A percentile compares a stretch with the other conserved stretches of the same genome.
phyloP scores from a whole-genome alignment of 192 early-diverging fungal genomes.

The Podila horticola region DNA sequence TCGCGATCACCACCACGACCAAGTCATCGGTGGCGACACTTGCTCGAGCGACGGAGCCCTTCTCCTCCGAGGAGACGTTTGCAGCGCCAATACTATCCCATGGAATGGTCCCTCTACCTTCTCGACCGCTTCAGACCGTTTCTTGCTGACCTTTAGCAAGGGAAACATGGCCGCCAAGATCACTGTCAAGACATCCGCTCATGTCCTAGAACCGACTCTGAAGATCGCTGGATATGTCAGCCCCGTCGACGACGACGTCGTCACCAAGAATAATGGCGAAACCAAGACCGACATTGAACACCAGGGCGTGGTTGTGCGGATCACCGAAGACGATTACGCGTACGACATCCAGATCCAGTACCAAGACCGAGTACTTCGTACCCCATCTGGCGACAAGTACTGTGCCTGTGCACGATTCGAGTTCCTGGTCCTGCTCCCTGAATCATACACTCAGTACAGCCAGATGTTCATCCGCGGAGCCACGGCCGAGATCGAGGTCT shows the following conservation, averaged over 20 bases:
- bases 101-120: constrained; percentile 23
- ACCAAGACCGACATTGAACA: neutral
- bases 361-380: constrained; percentile 4
- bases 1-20: neutral
- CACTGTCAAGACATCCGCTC: neutral
- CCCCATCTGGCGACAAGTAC: neutral
- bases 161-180: constrained; percentile 11
- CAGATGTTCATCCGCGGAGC: constrained; percentile 13
- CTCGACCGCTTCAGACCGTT: constrained; percentile 8
- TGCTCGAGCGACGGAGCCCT: no score
- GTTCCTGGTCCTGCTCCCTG: constrained; percentile 15
- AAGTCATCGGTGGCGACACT: neutral
- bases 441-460: constrained; percentile 14
- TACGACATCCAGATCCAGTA: constrained; percentile 22
- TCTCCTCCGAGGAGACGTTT: neutral
- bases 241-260: neutral
- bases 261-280: neutral
- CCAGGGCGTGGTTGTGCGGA: constrained; percentile 12
- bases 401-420: constrained; percentile 19
- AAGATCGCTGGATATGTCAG: constrained; percentile 12
- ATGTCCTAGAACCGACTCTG: constrained; percentile 16
- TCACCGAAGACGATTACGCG: constrained; percentile 2
- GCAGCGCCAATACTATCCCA: neutral
- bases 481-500: neutral
- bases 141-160: constrained; percentile 10